A percentile compares a stretch with the other conserved stretches of the same genome.
Conservation (phyloP, 2,329 filamentous ascomycete species). For the Colletotrichum shisoi region DNA sequence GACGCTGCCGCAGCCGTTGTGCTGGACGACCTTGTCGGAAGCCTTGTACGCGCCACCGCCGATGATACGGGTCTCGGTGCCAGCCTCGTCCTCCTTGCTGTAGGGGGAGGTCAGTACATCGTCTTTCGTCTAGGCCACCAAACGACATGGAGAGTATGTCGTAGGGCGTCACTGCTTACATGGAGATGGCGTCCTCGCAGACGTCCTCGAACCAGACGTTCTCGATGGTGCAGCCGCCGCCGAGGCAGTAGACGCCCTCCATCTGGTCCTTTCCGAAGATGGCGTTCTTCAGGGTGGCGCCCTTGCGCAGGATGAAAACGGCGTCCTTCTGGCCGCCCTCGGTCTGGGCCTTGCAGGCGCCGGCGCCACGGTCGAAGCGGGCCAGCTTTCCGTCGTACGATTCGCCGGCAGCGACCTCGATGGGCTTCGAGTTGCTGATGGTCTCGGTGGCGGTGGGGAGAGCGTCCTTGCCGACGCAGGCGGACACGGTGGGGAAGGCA, state of each 20-base stretch:
- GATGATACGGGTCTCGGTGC: slow-evolving; percentile 43
- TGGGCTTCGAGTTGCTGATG: slow-evolving; percentile 45
- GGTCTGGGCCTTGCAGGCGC: slow-evolving; percentile 53
- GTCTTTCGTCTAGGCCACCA: too few relatives aligned
- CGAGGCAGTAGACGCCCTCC: slow-evolving; percentile 45
- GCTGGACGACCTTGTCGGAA: slow-evolving; percentile 57
- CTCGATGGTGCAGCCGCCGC: slow-evolving; percentile 44
- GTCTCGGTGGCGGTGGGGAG: slow-evolving; percentile 44
- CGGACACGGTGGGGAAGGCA: slow-evolving; percentile 40
- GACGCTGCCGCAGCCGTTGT: slow-evolving; percentile 58
- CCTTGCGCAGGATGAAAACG: slow-evolving; percentile 53
- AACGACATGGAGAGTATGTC: not conserved
- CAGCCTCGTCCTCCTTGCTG: slow-evolving; percentile 38
- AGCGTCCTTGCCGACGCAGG: slow-evolving; percentile 44
- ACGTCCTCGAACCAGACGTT: slow-evolving; percentile 45
- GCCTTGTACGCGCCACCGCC: slow-evolving; percentile 55
- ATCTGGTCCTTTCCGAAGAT: slow-evolving; percentile 53
- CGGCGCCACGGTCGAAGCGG: slow-evolving; percentile 52
- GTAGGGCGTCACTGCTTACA: slow-evolving; percentile 20
- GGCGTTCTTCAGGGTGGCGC: slow-evolving; percentile 57
- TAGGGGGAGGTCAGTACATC: not conserved
- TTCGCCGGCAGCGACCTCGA: slow-evolving; percentile 46
- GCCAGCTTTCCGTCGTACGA: slow-evolving; percentile 48
- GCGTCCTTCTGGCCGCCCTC: slow-evolving; percentile 56
- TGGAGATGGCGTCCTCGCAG: slow-evolving; percentile 44